phyloP scores from a whole-genome alignment of 768 basidiomycete species.

The Suillus clintonianus region DNA sequence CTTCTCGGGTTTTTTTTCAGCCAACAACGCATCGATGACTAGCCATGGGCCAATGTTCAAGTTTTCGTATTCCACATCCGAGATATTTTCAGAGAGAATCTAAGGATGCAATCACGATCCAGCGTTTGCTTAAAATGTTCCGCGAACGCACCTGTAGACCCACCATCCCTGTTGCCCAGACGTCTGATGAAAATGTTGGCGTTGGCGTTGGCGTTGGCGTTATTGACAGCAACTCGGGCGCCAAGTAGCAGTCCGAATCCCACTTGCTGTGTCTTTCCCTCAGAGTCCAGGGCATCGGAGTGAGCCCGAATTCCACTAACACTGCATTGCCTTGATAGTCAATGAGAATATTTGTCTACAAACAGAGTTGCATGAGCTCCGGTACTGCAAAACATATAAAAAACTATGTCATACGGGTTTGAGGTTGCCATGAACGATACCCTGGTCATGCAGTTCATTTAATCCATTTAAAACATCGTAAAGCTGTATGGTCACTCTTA shows the following conservation, averaged over 20 bases:
- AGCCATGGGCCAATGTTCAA: too few relatives aligned
- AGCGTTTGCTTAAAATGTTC: neutral
- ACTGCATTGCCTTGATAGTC: neutral
- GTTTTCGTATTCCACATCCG: conserved; percentile 14
- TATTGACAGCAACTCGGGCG: neutral
- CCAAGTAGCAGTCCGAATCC: too few relatives aligned
- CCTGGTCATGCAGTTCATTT: too few relatives aligned
- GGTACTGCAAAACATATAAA: neutral
- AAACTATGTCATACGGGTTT: neutral
- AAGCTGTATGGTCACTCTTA: too few relatives aligned
- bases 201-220: too few relatives aligned
- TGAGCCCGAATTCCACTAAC: neutral
- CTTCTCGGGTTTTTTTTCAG: too few relatives aligned
- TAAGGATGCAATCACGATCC: neutral
- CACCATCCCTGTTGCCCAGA: conserved; percentile 40
- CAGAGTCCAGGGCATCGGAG: too few relatives aligned
- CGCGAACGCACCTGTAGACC: conserved; percentile 31
- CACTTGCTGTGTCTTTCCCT: too few relatives aligned
- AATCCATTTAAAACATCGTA: too few relatives aligned
- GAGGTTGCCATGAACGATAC: too few relatives aligned
- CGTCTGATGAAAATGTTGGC: conserved; percentile 32
- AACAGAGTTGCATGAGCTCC: too few relatives aligned
- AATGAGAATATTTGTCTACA: neutral
- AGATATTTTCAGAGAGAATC: conserved; percentile 25
- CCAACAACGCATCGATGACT: too few relatives aligned